Percentiles rank a stretch among this genome's conserved stretches.
Conservation (phyloP, 2,329 filamentous ascomycete genomes). For the Tolypocladium nubicola region DNA sequence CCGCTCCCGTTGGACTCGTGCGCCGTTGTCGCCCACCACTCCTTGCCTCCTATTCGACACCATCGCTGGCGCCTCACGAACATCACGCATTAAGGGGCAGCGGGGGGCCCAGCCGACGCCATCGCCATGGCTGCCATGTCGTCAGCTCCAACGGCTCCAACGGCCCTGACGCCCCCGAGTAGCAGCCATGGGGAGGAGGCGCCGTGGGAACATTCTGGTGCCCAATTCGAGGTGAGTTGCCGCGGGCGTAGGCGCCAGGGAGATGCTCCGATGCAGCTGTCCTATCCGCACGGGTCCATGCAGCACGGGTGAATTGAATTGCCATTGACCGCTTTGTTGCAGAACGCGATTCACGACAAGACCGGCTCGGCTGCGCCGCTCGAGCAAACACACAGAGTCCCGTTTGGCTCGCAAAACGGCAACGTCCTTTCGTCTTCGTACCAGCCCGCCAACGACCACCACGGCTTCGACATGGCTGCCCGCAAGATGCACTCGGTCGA, state of each 20-base stretch:
- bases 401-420: constrained; percentile 13
- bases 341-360: constrained; percentile 6
- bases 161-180: constrained; percentile 35
- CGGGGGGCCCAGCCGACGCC: constrained; percentile 13
- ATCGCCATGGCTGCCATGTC: constrained; percentile 42
- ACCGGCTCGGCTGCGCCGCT: constrained; percentile 1
- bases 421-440: constrained; percentile 12
- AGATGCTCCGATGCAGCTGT: neutral
- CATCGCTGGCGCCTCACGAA: neutral
- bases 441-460: constrained; percentile 4
- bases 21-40: neutral
- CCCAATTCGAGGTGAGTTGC: constrained; percentile 26
- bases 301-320: neutral
- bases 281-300: neutral
- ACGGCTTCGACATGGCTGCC: constrained; percentile 16
- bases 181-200: constrained; percentile 37
- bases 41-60: neutral
- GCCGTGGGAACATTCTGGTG: constrained; percentile 29
- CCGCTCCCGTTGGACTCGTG: neutral
- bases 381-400: constrained; percentile 8
- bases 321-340: neutral
- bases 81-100: constrained; percentile 12
- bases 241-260: neutral
- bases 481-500: constrained; percentile 26
- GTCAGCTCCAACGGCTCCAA: constrained; percentile 31